phyloP scores from a whole-genome alignment of 148 eudicot species.

The Spergularia bocconei region DNA sequence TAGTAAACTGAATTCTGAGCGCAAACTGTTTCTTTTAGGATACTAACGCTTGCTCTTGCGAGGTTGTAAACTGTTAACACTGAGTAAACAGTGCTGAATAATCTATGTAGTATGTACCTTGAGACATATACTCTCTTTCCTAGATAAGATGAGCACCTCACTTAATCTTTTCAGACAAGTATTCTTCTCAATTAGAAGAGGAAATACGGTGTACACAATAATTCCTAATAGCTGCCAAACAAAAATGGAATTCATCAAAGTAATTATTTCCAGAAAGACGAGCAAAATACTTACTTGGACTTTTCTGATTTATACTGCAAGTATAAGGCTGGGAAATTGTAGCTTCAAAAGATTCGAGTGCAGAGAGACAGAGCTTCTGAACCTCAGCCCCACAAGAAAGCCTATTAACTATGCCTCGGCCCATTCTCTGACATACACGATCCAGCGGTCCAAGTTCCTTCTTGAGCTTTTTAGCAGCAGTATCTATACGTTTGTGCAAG shows the following conservation, averaged over 20 bases:
- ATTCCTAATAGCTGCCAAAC: neutral
- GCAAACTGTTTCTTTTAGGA: neutral
- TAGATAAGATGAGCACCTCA: too few species aligned
- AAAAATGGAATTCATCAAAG: neutral
- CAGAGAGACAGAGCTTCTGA: conserved; percentile 52
- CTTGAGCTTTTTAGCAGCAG: conserved; percentile 51
- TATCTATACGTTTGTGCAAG: conserved; percentile 46
- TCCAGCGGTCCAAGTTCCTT: conserved; percentile 65
- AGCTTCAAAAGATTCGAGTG: conserved; percentile 48
- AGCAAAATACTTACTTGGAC: conserved; percentile 33
- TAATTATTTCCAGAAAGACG: neutral
- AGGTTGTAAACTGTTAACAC: neutral
- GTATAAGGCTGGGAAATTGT: conserved; percentile 25
- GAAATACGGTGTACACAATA: neutral
- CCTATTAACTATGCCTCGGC: conserved; percentile 63
- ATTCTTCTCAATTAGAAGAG: neutral
- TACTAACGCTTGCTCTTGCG: neutral
- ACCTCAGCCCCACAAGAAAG: conserved; percentile 62
- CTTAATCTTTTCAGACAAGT: too few species aligned
- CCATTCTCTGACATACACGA: conserved; percentile 48
- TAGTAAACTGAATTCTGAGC: neutral
- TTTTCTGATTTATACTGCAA: conserved; percentile 15
- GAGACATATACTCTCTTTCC: too few species aligned
- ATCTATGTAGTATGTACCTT: too few species aligned
- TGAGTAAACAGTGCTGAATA: neutral